These are phyloP conservation scores for Pythium vanterpoolii DNA, from an alignment of 352 stramenopile species.

Conservation along the genomic window DNA sequence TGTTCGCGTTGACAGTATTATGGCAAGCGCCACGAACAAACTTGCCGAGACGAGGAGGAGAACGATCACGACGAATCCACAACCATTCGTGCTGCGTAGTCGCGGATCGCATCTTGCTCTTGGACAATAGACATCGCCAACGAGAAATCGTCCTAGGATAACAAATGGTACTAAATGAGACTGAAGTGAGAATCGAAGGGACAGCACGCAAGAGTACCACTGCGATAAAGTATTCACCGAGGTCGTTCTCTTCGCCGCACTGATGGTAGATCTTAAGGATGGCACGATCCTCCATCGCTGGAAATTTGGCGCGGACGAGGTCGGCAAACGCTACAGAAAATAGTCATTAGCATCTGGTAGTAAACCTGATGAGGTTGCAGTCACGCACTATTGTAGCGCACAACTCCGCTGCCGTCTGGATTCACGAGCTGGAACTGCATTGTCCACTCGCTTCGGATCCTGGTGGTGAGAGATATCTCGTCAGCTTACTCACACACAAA, in stretches of 20 bases:
- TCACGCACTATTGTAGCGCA: conserved; percentile 51
- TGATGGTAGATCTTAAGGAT: conserved; percentile 73
- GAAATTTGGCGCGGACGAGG: conserved; percentile 53
- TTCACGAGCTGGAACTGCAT: conserved; percentile 61
- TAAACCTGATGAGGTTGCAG: neutral
- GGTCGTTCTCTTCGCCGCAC: conserved; percentile 79
- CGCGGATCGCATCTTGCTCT: conserved; percentile 43
- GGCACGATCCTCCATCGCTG: conserved; percentile 38
- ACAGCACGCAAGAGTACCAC: conserved; percentile 31
- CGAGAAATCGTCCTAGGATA: conserved; percentile 57
- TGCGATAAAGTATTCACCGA: conserved; percentile 65
- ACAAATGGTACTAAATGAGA: conserved; percentile 1
- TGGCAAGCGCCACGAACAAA: neutral
- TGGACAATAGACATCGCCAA: conserved; percentile 58
- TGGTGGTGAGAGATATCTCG: conserved; percentile 16
- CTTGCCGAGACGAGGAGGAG: neutral
- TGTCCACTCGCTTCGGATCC: conserved; percentile 54
- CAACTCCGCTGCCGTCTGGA: conserved; percentile 53
- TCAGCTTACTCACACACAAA: neutral
- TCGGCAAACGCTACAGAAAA: conserved; percentile 41
- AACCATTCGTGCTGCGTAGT: conserved; percentile 20
- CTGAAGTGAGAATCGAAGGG: neutral
- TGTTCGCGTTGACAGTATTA: conserved; percentile 6
- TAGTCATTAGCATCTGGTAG: neutral
- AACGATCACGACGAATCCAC: neutral